Base-by-base conservation (phyloP, 805 yeast species). In the Ogataea methanolica region DNA sequence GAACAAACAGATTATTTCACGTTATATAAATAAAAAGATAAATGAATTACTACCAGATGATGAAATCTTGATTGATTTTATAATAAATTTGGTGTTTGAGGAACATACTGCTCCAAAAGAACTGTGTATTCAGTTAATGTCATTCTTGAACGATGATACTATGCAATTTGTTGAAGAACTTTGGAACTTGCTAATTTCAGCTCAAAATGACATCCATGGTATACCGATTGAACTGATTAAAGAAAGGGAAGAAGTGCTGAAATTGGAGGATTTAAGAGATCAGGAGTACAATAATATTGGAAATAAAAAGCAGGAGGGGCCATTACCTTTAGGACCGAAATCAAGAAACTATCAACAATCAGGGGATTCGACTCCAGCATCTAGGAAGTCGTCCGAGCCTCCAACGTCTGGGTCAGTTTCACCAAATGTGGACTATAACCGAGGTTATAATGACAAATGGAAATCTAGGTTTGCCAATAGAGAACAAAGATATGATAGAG, bases 11-110 rank as follows among this genome's bases (percentile, higher is more conserved):
- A 65, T 73, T n/a, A 62, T 78, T 4, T 61, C 66, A 42, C 51
- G 52, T 15, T 78, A 81, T 78, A 64, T 77, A 17, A 54, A 50
- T 2, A 54, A 57, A 4, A 54, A 60, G 42, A 47, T 77, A 31
- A 59, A 66, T 15, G 57, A 65, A 40, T 59, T 66, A 11, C 57
- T 76, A 12, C 79, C 79, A 0, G 80, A 75, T 41, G 83, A 79
- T 52, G 83, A 78, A 22, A 61, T 60, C 16, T 71, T 78, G 3
- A 62, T 68, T 3, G 80, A 73, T 36, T 77, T 74, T 46, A 58
- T 74, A 4, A 59, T 61, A 42, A 80, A 79, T 55, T 58, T 78
- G 40, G 45, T 58, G 0, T 56, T 79, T 36, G 67, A 61, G 8
- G 70, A 65, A 8, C 49, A 52, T 16, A 73, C 76, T 0, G 68